Base-by-base conservation (phyloP, 1,139 yeast species). In the Debaryomyces sp. region DNA sequence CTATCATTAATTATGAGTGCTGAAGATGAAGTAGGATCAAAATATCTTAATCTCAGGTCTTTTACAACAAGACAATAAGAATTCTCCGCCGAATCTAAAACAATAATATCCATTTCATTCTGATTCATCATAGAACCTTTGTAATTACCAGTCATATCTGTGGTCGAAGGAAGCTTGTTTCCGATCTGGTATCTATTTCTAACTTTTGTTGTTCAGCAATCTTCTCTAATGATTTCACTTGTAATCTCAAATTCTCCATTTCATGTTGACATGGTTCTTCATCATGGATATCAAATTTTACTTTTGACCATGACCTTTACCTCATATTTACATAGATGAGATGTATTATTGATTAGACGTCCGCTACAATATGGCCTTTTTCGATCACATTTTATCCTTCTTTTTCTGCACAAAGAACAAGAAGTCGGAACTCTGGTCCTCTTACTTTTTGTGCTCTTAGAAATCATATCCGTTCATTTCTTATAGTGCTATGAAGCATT, bases 51-150 rank as follows among this genome's bases (percentile, higher is more conserved):
- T 41, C 66, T 67, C 44, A 69, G 64, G 47, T 74, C 78, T 51
- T 75, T 74, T 35, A 75, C 57, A 39, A 71, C 58, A 52, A 74
- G 57, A n/a, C 66, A 54, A 51, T 73, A 78, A 50, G 75, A 75
- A 45, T 66, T 67, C 10, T 35, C 33, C 5, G 32, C 35, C 13
- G 35, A 22, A 17, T 37, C 38, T n/a, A 26, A 21, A 13, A 40
- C 15, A 27, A 35, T 21, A 10, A 17, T 24, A 23, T 35, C 35
- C 12, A 18, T 15, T 27, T 43, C 34, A 10, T 21, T 18, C 7
- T 27, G 9, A 26, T 17, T 15, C n/a, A 22, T 38, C 26, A n/a
- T 35, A 21, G 15, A 22, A 35, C 35, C 41, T 21, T 21, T 22
- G 12, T 10, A 21, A 10, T 23, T 21, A 6, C 15, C n/a, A n/a